Evolutionary conservation across 257 asterid genomes (phyloP).

Genomic region (Linaria vulgaris): DNA sequence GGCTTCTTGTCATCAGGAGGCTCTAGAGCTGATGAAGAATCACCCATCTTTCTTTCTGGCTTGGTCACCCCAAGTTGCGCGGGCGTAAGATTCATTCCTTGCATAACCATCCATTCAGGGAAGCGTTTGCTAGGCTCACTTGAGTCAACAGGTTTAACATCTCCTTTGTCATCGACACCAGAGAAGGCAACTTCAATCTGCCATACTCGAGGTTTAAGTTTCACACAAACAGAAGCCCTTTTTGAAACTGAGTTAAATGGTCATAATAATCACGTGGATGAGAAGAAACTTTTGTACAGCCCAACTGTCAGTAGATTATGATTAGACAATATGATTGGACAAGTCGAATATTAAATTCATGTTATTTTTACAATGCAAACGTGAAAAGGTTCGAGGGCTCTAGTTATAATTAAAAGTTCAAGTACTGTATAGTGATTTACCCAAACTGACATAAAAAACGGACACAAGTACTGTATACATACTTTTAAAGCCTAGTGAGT

Average conservation of each 20-base stretch:
- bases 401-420: neutral
- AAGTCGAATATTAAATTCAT: neutral
- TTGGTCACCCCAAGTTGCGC: constrained; percentile 89
- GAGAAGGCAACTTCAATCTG: constrained; percentile 96
- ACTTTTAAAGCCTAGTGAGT: neutral
- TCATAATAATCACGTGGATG: constrained; percentile 11
- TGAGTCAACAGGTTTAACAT: constrained; percentile 47
- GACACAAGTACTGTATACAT: neutral
- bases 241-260: neutral
- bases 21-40: constrained; percentile 39
- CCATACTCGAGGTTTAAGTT: constrained; percentile 26
- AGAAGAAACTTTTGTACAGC: neutral
- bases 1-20: constrained; percentile 73
- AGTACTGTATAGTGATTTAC: neutral
- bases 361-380: neutral
- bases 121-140: constrained; percentile 65
- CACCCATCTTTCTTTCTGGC: constrained; percentile 53
- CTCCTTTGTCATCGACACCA: constrained; percentile 76
- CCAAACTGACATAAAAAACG: neutral
- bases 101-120: constrained; percentile 98
- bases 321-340: too few relatives aligned
- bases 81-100: constrained; percentile 83
- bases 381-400: neutral
- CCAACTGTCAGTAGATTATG: constrained; percentile 11
- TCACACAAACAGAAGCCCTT: constrained; percentile 16